phyloP scores from a whole-genome alignment of 208 protist species.

The Crithidia acanthocephali region DNA sequence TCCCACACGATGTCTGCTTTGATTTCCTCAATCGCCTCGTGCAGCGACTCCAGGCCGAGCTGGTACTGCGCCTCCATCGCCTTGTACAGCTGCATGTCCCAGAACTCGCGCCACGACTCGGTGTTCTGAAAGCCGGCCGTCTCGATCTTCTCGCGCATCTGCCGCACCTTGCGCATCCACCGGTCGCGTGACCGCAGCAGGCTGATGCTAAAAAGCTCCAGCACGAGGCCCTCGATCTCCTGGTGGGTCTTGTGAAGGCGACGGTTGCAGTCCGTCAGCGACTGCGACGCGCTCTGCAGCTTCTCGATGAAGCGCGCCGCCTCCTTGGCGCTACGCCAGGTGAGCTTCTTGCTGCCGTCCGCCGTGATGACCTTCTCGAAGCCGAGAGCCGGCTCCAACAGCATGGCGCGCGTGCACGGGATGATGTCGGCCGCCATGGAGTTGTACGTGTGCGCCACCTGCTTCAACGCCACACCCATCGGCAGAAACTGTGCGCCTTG shows the following conservation, averaged over 20 bases:
- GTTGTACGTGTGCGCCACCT: slow-evolving; percentile 95
- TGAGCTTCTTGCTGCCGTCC: slow-evolving; percentile 78
- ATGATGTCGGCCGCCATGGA: slow-evolving; percentile 92
- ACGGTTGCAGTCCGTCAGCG: slow-evolving; percentile 93
- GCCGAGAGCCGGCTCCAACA: slow-evolving; percentile 84
- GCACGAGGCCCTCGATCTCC: slow-evolving; percentile 82
- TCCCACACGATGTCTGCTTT: slow-evolving; percentile 94
- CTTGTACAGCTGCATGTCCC: slow-evolving; percentile 99
- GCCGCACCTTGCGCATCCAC: slow-evolving; percentile 91
- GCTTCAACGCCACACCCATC: slow-evolving; percentile 89
- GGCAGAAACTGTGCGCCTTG: slow-evolving; percentile 84
- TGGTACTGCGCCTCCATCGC: slow-evolving; percentile 97
- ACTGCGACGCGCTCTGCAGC: slow-evolving; percentile 82
- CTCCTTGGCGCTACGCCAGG: slow-evolving; percentile 83
- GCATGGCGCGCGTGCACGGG: slow-evolving; percentile 88
- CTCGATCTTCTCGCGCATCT: slow-evolving; percentile 91
- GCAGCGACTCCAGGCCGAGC: slow-evolving; percentile 91
- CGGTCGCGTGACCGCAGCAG: slow-evolving; percentile 92
- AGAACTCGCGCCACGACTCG: slow-evolving; percentile 95
- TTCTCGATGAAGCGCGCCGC: slow-evolving; percentile 85
- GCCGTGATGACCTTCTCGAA: slow-evolving; percentile 94
- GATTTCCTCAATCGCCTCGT: slow-evolving; percentile 93
- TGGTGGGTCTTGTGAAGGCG: slow-evolving; percentile 93
- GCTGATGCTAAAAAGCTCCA: slow-evolving; percentile 92
- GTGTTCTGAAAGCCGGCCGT: slow-evolving; percentile 90